Conservation (phyloP, 2,329 filamentous ascomycete species). For the Ascochyta rabiei region DNA sequence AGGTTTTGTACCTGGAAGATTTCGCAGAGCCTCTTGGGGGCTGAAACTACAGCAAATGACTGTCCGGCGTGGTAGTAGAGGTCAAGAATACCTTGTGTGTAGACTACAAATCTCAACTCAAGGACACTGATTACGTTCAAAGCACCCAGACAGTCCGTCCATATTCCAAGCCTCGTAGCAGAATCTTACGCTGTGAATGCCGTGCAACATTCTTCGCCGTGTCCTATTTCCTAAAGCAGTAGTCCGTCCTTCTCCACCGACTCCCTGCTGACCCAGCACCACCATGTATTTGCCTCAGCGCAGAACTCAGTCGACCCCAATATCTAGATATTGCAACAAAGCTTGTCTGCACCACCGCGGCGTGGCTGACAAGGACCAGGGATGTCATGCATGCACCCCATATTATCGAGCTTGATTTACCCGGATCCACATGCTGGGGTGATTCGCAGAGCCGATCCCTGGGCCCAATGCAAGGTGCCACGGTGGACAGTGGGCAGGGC, state of each 20-base stretch:
- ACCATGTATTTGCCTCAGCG: conserved; percentile 4
- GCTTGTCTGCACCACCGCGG: conserved; percentile 4
- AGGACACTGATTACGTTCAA: too few relatives aligned
- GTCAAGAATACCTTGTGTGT: not conserved
- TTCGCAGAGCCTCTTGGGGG: not conserved
- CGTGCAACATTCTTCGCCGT: not conserved
- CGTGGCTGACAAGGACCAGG: not conserved
- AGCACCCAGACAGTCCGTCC: not conserved
- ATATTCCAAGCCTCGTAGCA: not conserved
- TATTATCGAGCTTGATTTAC: conserved; percentile 13
- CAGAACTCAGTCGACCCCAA: conserved; percentile 11
- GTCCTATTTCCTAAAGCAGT: not conserved
- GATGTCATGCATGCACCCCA: conserved; percentile 12
- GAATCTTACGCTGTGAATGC: not conserved
- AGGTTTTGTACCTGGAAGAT: not conserved
- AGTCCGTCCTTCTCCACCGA: not conserved
- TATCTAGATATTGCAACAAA: conserved; percentile 8
- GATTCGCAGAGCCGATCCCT: conserved; percentile 1
- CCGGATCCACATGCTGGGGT: conserved; percentile 10
- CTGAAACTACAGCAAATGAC: not conserved
- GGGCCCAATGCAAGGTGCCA: not conserved
- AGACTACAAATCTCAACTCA: too few relatives aligned
- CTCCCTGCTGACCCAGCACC: not conserved
- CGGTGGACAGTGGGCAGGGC: not conserved
- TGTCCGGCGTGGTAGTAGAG: not conserved